A percentile compares a stretch with the other conserved stretches of the same genome.
phyloP scores from a whole-genome alignment of 805 yeast species.

The Barnettozyma pratensis region DNA sequence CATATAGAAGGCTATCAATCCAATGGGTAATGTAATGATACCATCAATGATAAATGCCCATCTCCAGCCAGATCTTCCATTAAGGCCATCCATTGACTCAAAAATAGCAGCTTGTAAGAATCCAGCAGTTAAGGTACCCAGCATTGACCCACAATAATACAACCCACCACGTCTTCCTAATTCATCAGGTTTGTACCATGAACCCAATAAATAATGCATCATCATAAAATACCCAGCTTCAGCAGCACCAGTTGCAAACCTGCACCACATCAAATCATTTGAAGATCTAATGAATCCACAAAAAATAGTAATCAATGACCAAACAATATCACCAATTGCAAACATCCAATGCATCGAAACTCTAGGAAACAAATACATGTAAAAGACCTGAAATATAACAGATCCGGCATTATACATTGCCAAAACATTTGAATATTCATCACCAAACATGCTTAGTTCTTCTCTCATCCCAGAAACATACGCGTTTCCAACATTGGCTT shows the following conservation, averaged over 20 bases:
- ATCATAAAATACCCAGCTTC: slow-evolving; percentile 15
- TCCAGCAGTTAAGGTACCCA: slow-evolving; percentile 41
- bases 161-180: slow-evolving; percentile 55
- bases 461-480: slow-evolving; percentile 44
- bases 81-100: slow-evolving; percentile 30
- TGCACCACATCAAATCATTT: background rate
- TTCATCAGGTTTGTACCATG: slow-evolving; percentile 53
- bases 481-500: slow-evolving; percentile 37
- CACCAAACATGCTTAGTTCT: slow-evolving; percentile 40
- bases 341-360: slow-evolving; percentile 41
- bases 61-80: slow-evolving; percentile 52
- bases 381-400: slow-evolving; percentile 58
- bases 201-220: slow-evolving; percentile 50
- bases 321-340: slow-evolving; percentile 11
- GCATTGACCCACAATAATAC: slow-evolving; percentile 47
- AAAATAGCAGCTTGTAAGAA: slow-evolving; percentile 7
- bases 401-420: slow-evolving; percentile 56
- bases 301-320: slow-evolving; percentile 8
- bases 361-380: slow-evolving; percentile 49
- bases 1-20: slow-evolving; percentile 33
- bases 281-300: slow-evolving; percentile 1
- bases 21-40: slow-evolving; percentile 5
- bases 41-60: slow-evolving; percentile 44
- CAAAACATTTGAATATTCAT: slow-evolving; percentile 57
- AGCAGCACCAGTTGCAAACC: slow-evolving; percentile 12